Evolutionary conservation across 306 rosid species (phyloP).

Genomic region (Crotalaria pallida): DNA sequence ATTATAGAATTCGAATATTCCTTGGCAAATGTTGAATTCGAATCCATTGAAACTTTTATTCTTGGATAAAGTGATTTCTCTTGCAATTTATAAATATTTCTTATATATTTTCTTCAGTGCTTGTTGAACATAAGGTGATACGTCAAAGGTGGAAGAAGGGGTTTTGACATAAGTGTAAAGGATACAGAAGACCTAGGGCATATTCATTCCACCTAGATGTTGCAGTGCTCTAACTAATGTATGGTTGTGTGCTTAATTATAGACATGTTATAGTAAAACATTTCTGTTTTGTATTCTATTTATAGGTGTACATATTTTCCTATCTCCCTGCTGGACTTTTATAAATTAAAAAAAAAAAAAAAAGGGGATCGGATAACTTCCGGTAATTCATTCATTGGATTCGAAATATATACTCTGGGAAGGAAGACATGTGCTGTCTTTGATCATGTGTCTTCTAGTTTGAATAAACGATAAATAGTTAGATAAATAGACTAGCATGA

Average conservation of each 20-base stretch:
- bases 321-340: neutral
- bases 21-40: neutral
- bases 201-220: neutral
- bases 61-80: neutral
- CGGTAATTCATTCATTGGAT: too few relatives aligned
- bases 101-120: neutral
- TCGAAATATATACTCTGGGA: too few relatives aligned
- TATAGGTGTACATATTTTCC: neutral
- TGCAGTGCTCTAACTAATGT: neutral
- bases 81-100: neutral
- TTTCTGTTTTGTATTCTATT: neutral
- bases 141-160: neutral
- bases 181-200: neutral
- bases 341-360: too few relatives aligned
- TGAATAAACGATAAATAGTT: too few relatives aligned
- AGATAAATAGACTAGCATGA: too few relatives aligned
- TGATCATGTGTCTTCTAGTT: too few relatives aligned
- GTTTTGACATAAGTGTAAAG: neutral
- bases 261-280: neutral
- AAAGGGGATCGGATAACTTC: too few relatives aligned
- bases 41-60: neutral
- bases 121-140: neutral
- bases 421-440: too few relatives aligned
- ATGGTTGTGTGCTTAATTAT: neutral
- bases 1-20: too few relatives aligned